Evolutionary conservation across 2,329 filamentous ascomycete genomes (phyloP), one percentile per base, ranked within the genome.

Genomic region (Aureobasidium melanogenum): DNA sequence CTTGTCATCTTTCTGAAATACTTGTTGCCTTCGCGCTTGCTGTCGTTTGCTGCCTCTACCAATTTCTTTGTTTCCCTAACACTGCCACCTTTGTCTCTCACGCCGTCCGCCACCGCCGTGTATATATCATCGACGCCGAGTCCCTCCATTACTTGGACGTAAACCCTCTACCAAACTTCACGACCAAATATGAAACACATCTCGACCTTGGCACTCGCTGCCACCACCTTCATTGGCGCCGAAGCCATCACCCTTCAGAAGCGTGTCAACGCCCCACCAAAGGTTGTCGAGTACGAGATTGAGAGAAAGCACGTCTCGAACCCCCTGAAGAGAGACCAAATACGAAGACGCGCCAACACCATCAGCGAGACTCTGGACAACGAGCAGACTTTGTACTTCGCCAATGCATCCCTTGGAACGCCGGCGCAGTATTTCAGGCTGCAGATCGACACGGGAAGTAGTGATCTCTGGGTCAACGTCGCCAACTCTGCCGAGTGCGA

Each of bases 401-500:
- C 80, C 63, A 84, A 84, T 63, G 73, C 81, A 47, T 79, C 75
- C 9, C 65, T 87, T 12, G 84, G 84, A 26, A 85, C 83, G 0
- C 84, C 84, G 0, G 69, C 69, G 41, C 84, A 87, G 66, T 70
- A 66, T 15, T 69, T 86, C 55, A 78, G 79, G 43, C 68, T 86
- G 60, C 80, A 85, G 66, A 76, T 87, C 65, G 84, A 87, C 65
- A 86, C 84, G 8, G 84, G 84, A 34, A 84, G 81, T 66, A 84
- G 82, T 66, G 84, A 86, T 73, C 72, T 86, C 10, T 86, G 83
- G 84, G 77, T 82, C 39, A 94, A 95, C 69, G 82, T 84, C 2
- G 75, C 79, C 3, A 73, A 72, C 52, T 92, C 88, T 0, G 62
- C 68, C 0, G 73, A 89, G 17, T 95, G 90, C 70, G 68, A 72